Conservation (phyloP, 257 asterid genomes). For the Handroanthus guayacan region DNA sequence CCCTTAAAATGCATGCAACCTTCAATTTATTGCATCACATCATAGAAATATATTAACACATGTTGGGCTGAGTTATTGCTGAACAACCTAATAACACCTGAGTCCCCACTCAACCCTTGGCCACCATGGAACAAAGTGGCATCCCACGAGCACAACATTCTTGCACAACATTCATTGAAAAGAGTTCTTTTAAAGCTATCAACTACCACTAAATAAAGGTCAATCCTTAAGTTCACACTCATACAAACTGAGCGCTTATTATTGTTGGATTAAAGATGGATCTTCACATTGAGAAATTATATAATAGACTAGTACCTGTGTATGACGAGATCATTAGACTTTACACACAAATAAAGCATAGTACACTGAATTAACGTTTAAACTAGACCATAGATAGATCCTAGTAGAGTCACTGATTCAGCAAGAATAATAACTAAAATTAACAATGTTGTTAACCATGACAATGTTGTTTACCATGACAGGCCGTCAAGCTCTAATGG, state of each 20-base stretch:
- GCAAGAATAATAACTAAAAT: background rate
- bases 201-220: constrained; percentile 16
- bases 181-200: background rate
- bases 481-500: constrained; percentile 31
- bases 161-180: background rate
- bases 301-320: constrained; percentile 1
- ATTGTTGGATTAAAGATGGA: constrained; percentile 14
- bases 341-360: constrained; percentile 26
- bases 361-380: constrained; percentile 16
- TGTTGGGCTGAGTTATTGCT: background rate
- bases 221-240: background rate
- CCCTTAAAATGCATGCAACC: constrained; percentile 10
- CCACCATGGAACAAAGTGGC: background rate
- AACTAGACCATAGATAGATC: constrained; percentile 14
- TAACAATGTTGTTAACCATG: constrained; percentile 9
- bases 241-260: background rate
- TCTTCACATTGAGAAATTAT: constrained; percentile 1
- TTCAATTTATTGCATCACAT: background rate
- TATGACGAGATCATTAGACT: constrained; percentile 20
- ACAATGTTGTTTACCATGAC: constrained; percentile 22
- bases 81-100: background rate
- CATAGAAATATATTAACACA: background rate
- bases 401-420: background rate
- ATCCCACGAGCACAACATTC: background rate
- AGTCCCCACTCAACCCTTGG: background rate